Evolutionary conservation across 768 basidiomycete species (phyloP).

Genomic region (Cystoderma amianthinum): DNA sequence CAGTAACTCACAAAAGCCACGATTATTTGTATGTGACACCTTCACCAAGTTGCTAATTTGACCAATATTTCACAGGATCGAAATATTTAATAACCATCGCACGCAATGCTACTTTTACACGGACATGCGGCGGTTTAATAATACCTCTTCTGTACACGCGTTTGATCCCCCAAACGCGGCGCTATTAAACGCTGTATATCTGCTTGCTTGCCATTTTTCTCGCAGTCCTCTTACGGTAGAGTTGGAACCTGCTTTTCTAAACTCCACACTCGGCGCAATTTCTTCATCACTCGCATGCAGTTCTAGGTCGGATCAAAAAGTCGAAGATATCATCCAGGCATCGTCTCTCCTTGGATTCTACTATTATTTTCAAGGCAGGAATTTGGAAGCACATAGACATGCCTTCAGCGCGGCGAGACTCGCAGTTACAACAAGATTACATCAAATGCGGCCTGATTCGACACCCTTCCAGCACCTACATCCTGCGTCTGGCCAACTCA

Average conservation of each 20-base stretch:
- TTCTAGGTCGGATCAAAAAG: slow-evolving; percentile 44
- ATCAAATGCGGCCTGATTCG: slow-evolving; percentile 40
- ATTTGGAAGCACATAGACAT: slow-evolving; percentile 55
- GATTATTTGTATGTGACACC: slow-evolving; percentile 26
- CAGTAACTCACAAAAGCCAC: slow-evolving; percentile 25
- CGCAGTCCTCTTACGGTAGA: slow-evolving; percentile 29
- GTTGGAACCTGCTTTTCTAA: slow-evolving; percentile 41
- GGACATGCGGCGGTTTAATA: slow-evolving; percentile 33
- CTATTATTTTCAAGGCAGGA: slow-evolving; percentile 48
- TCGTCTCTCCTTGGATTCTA: slow-evolving; percentile 54
- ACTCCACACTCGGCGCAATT: slow-evolving; percentile 42
- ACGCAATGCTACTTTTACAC: slow-evolving; percentile 55
- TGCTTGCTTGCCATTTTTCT: slow-evolving; percentile 52
- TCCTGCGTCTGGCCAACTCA: too few species aligned
- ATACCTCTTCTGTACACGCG: too few species aligned
- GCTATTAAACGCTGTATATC: slow-evolving; percentile 54
- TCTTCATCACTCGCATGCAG: slow-evolving; percentile 48
- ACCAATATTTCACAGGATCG: slow-evolving; percentile 21
- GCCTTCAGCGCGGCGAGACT: slow-evolving; percentile 55
- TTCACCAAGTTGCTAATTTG: neutral
- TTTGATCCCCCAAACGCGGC: slow-evolving; percentile 40
- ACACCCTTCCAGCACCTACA: too few species aligned
- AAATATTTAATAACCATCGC: slow-evolving; percentile 48
- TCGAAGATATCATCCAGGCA: slow-evolving; percentile 54
- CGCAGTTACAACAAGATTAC: slow-evolving; percentile 52